Evolutionary conservation across 1,139 yeast genomes (phyloP).

Genomic region (Suhomyces panamericanus): DNA sequence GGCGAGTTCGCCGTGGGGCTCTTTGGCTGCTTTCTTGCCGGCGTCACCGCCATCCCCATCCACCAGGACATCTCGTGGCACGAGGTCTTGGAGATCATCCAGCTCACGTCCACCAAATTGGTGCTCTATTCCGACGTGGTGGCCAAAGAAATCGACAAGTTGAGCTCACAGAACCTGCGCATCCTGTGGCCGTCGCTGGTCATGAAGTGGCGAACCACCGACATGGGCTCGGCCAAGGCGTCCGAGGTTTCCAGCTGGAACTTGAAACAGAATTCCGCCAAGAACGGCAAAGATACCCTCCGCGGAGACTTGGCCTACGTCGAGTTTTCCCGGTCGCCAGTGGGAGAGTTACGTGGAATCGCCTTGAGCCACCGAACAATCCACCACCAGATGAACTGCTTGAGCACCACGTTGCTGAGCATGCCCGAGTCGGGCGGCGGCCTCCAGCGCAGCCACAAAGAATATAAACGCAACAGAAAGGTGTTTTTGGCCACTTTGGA

Average conservation of each 20-base stretch:
- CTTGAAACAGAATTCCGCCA: constrained; percentile 42
- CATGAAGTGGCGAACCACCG: constrained; percentile 84
- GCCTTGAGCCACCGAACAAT: constrained; percentile 88
- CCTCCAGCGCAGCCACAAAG: constrained; percentile 34
- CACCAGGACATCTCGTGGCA: constrained; percentile 67
- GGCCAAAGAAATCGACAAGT: constrained; percentile 65
- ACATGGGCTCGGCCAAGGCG: constrained; percentile 68
- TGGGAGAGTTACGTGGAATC: constrained; percentile 91
- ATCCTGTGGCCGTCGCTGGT: constrained; percentile 46
- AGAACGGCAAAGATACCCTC: constrained; percentile 7
- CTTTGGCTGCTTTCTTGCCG: constrained; percentile 90
- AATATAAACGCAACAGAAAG: constrained; percentile 29
- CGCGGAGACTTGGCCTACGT: constrained; percentile 78
- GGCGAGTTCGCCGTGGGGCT: constrained; percentile 84
- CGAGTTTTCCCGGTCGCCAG: constrained; percentile 86
- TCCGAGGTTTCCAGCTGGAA: constrained; percentile 38
- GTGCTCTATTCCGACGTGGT: constrained; percentile 81
- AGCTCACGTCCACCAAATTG: constrained; percentile 72
- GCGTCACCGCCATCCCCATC: constrained; percentile 92
- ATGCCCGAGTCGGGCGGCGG: constrained; percentile 52
- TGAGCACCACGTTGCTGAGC: constrained; percentile 67
- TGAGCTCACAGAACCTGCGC: constrained; percentile 38
- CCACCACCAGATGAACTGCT: constrained; percentile 80
- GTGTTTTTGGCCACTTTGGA: constrained; percentile 74
- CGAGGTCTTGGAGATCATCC: constrained; percentile 72